Base-by-base conservation (phyloP, 139 green algal genomes). In the Tetradesmus lagerheimii region DNA sequence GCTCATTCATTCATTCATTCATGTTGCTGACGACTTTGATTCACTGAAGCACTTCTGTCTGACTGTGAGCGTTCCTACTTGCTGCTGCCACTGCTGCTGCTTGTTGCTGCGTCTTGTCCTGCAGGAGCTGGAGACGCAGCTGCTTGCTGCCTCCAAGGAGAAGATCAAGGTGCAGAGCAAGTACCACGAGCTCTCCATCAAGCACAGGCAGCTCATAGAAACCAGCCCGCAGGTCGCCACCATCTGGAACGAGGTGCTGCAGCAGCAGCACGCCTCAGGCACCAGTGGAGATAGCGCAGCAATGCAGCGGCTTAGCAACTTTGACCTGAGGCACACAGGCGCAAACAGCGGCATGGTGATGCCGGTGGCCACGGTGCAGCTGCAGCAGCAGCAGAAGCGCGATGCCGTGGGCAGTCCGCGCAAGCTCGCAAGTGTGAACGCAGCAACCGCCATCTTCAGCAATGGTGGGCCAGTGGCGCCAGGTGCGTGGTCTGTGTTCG, bases 121-220 rank as follows among this genome's bases (percentile, higher is more conserved):
- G 31, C 87, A 91, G 80, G 88, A 91, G 80, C 88, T 91, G 20
- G 80, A 91, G 78, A 39, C 15, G 35, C 64, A 88, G 88, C 88
- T 91, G 25, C 39, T 76, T 25, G 43, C 62, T 18, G 88, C 64
- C 5, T 62, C 88, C 14, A 43, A 88, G 25, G 88, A 91, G 80
- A 88, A 88, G 74, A 88, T 64, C 41, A 82, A 88, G 57, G 80
- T 88, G 80, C 88, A 91, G 88, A 84, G 66, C 80, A 88, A 88
- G 80, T 88, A 66, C 34, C 88, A 91, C 62, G 80, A 91, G 45
- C 67, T 91, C 39, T 77, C 37, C 34, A 88, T 91, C 23, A 88
- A 91, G 67, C 88, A 91, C 88, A 57, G 88, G 88, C 88, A 91
- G 88, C 88, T 91, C 25, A 76, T 91, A 34, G 88, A 91, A 35